Base-by-base conservation (phyloP, 495 filamentous ascomycete species). In the Tetracladium marchalianum region DNA sequence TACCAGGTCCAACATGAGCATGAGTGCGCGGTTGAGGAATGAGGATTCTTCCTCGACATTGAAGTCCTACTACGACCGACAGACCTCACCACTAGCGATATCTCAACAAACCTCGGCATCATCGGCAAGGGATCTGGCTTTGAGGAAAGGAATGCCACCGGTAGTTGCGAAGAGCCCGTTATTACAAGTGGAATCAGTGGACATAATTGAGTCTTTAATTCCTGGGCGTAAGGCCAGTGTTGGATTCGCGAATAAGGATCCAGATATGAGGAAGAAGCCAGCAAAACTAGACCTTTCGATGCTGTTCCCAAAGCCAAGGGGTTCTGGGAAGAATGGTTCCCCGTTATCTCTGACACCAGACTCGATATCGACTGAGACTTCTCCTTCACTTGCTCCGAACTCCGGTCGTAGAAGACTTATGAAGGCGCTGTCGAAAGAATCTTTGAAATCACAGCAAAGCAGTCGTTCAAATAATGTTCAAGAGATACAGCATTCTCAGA, bases 71-170 rank as follows among this genome's bases (percentile, higher is more conserved):
- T 75, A 76, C 52, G 73, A 77, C 54, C 65, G 71, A 42, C 47
- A 63, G 15, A 72, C 70, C 41, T 59, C 68, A 24, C 72, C 73
- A 27, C 62, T 75, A 4, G 57, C 71, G 11, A 71, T 74, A 50
- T 76, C 72, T 6, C 71, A 74, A 46, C 73, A 77, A 51, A 76
- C 72, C 8, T 73, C 71, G 1, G 69, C 61, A 44, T 75, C 72
- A 33, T 58, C 56, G n/a, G 44, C 52, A 15, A 42, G 56, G 12
- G 56, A 58, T 40, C 19, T 55, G 13, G 69, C 71, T 32, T 73
- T 76, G 63, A 65, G 71, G 9, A 76, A 73, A 52, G 71, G 70
- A 6, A 59, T 71, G 5, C 69, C 71, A 6, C 52, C 63, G 15
- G 56, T 64, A 57, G 18, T 58, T 66, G 27, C 59, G 65, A 37